Conservation (phyloP, 1,284 basidiomycete genomes). For the Pseudozyma sp. region DNA sequence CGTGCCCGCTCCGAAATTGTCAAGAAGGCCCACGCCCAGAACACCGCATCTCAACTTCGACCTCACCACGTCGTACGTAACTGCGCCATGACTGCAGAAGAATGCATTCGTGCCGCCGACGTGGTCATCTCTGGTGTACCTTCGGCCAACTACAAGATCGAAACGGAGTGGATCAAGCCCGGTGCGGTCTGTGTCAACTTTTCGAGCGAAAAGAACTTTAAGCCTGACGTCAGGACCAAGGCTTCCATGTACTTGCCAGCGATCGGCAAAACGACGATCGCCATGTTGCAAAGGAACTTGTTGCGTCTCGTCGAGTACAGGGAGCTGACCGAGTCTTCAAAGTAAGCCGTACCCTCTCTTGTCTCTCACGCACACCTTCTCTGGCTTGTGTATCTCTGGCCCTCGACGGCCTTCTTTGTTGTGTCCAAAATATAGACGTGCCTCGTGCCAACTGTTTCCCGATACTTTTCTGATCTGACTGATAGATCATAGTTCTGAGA, state of each 20-base stretch:
- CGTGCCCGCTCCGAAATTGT: constrained; percentile 56
- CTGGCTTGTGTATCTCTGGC: neutral
- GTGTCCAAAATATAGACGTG: constrained; percentile 22
- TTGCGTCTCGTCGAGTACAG: constrained; percentile 69
- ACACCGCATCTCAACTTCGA: constrained; percentile 58
- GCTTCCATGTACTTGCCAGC: constrained; percentile 73
- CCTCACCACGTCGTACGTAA: constrained; percentile 80
- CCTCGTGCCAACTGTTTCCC: constrained; percentile 2
- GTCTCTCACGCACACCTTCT: neutral
- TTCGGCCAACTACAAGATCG: constrained; percentile 85
- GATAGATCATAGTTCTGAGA: neutral
- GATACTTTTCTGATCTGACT: neutral
- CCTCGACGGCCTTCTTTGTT: neutral
- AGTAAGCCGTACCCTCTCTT: constrained; percentile 1
- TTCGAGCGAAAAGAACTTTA: constrained; percentile 95
- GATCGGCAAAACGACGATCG: constrained; percentile 95
- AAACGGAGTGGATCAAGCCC: constrained; percentile 88
- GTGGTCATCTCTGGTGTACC: constrained; percentile 66
- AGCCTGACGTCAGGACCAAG: constrained; percentile 89
- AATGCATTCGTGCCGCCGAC: constrained; percentile 61
- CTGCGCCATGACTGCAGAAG: constrained; percentile 49
- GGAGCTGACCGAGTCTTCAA: constrained; percentile 35
- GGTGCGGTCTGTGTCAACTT: constrained; percentile 94
- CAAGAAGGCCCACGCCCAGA: constrained; percentile 74
- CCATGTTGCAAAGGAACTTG: constrained; percentile 95